Percentiles rank a stretch among this genome's conserved stretches.
phyloP scores from a whole-genome alignment of 768 basidiomycete genomes.

The Russula compacta region DNA sequence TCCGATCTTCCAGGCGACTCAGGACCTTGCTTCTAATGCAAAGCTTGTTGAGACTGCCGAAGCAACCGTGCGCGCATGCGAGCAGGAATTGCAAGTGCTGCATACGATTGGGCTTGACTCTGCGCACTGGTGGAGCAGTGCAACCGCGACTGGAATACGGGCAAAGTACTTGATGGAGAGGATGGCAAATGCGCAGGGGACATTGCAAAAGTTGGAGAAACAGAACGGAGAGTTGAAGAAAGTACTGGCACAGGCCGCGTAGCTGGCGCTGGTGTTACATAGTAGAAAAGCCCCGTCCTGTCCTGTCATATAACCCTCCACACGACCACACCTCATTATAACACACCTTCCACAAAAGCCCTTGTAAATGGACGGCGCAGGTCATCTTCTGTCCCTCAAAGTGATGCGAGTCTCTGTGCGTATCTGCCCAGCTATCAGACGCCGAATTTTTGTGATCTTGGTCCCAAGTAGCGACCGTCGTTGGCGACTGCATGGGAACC shows the following conservation, averaged over 20 bases:
- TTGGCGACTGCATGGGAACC: constrained; percentile 75
- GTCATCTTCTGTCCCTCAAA: constrained; percentile 68
- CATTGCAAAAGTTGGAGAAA: constrained; percentile 60
- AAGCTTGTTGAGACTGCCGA: constrained; percentile 50
- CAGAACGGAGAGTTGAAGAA: constrained; percentile 62
- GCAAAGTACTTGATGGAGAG: constrained; percentile 63
- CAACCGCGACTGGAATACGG: constrained; percentile 46
- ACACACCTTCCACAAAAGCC: no score
- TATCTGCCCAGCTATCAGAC: constrained; percentile 20
- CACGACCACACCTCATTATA: neutral
- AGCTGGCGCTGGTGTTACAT: neutral
- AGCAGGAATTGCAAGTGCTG: constrained; percentile 64
- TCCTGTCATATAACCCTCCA: neutral
- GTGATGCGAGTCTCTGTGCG: constrained; percentile 84
- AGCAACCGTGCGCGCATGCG: constrained; percentile 55
- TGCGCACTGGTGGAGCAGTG: constrained; percentile 38
- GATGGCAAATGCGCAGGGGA: constrained; percentile 60
- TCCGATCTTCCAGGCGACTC: constrained; percentile 65
- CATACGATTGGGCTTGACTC: constrained; percentile 52
- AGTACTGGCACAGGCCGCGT: constrained; percentile 35
- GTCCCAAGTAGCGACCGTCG: constrained; percentile 51
- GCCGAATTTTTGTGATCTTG: constrained; percentile 7
- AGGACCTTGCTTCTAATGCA: constrained; percentile 76
- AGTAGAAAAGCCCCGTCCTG: no score
- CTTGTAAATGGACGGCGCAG: constrained; percentile 39